phyloP scores from a whole-genome alignment of 352 stramenopile genomes.

The Phytophthora hibernalis region DNA sequence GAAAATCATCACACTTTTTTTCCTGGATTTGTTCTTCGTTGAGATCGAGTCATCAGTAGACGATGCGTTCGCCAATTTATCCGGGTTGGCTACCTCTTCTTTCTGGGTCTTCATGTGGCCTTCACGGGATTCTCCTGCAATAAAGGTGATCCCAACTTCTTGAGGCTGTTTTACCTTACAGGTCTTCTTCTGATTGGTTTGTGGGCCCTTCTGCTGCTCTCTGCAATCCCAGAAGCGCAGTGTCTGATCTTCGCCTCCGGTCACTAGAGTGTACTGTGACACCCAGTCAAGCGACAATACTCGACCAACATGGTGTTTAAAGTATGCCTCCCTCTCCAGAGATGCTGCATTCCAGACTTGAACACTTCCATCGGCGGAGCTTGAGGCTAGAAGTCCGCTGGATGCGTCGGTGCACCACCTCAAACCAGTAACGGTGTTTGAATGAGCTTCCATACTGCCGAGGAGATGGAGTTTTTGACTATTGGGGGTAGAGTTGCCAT shows the following conservation, averaged over 20 bases:
- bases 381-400: slow-evolving; percentile 49
- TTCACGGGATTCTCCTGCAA: neutral
- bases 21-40: slow-evolving; percentile 33
- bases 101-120: slow-evolving; percentile 1
- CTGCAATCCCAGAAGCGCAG: slow-evolving; percentile 68
- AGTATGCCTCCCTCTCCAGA: slow-evolving; percentile 37
- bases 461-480: slow-evolving; percentile 24
- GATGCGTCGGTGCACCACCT: slow-evolving; percentile 38
- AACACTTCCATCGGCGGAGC: slow-evolving; percentile 58
- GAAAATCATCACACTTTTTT: slow-evolving; percentile 40
- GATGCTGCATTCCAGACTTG: slow-evolving; percentile 58
- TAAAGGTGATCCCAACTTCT: slow-evolving; percentile 23
- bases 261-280: slow-evolving; percentile 47
- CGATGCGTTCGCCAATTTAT: neutral
- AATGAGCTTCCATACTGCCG: slow-evolving; percentile 44
- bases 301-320: slow-evolving; percentile 56
- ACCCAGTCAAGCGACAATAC: slow-evolving; percentile 71
- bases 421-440: slow-evolving; percentile 52
- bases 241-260: slow-evolving; percentile 74
- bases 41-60: neutral
- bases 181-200: slow-evolving; percentile 28
- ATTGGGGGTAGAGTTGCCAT: neutral
- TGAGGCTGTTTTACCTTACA: slow-evolving; percentile 38
- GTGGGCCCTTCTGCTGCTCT: slow-evolving; percentile 28
- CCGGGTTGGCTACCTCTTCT: neutral